These are phyloP conservation scores for Colletotrichum phormii DNA, from an alignment of 2,329 filamentous ascomycete species.

Conservation along the genomic window DNA sequence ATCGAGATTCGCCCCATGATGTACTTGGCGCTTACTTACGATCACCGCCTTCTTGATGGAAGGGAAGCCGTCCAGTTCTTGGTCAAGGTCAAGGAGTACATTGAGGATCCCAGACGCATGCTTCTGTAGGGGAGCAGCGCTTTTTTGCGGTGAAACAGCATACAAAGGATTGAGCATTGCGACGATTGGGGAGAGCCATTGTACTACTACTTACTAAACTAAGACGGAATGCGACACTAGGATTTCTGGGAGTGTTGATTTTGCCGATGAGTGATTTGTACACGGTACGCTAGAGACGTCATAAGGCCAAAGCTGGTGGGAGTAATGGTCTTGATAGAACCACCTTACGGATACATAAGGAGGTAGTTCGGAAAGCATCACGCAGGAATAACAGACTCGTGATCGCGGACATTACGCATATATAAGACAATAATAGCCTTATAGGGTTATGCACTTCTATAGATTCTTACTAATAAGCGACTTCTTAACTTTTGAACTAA, in stretches of 20 bases:
- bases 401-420: too few relatives aligned
- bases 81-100: conserved; percentile 97
- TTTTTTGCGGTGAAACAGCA: not conserved
- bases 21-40: conserved; percentile 97
- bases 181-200: not conserved
- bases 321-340: not conserved
- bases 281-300: not conserved
- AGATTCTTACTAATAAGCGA: too few relatives aligned
- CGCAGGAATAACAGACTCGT: too few relatives aligned
- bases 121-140: conserved; percentile 64
- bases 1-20: conserved; percentile 99
- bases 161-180: not conserved
- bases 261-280: not conserved
- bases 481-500: too few relatives aligned
- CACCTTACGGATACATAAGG: not conserved
- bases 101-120: conserved; percentile 96
- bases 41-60: conserved; percentile 94
- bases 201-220: not conserved
- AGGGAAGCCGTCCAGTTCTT: conserved; percentile 96
- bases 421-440: too few relatives aligned
- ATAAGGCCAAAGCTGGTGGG: not conserved
- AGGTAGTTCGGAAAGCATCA: too few relatives aligned
- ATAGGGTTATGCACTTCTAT: too few relatives aligned
- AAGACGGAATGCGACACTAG: not conserved
- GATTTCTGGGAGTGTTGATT: not conserved